A percentile compares a stretch with the other conserved stretches of the same genome.
These are phyloP conservation scores for Aspergillus japonicus DNA, from an alignment of 2,329 filamentous ascomycete genomes.

Conservation along the genomic window DNA sequence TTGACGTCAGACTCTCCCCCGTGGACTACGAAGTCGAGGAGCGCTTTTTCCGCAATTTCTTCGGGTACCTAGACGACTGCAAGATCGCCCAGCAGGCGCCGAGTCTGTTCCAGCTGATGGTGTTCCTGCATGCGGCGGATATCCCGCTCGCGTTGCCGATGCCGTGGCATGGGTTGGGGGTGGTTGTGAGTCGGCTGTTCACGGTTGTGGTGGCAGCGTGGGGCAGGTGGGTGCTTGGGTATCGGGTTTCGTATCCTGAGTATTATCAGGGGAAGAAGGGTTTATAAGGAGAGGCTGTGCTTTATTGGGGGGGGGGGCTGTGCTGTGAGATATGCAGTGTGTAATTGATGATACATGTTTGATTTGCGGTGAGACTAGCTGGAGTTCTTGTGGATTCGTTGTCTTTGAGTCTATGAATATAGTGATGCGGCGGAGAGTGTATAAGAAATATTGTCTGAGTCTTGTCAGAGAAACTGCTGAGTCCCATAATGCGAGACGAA, in stretches of 20 bases:
- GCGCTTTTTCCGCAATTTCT: not conserved
- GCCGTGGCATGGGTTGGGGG: not conserved
- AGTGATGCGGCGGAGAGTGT: too few relatives aligned
- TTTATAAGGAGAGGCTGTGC: not conserved
- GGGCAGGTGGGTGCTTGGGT: not conserved
- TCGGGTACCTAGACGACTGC: not conserved
- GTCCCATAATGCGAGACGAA: constrained; percentile 57
- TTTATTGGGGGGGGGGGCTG: too few relatives aligned
- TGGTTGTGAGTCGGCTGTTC: not conserved
- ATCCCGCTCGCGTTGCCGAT: not conserved
- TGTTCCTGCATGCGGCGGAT: not conserved
- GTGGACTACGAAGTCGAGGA: not conserved
- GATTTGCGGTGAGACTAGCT: too few relatives aligned
- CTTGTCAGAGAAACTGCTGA: constrained; percentile 15
- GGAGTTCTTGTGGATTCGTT: too few relatives aligned
- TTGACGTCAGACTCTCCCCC: not conserved
- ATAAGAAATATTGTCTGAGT: too few relatives aligned
- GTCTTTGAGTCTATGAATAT: too few relatives aligned
- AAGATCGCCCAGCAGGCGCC: not conserved
- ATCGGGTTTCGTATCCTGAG: not conserved
- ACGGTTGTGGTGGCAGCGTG: not conserved
- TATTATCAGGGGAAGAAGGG: not conserved
- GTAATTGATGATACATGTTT: too few relatives aligned
- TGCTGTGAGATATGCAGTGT: too few relatives aligned
- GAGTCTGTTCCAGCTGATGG: not conserved